phyloP scores from a whole-genome alignment of 2,329 filamentous ascomycete genomes.

The Talaromyces rugulosus region DNA sequence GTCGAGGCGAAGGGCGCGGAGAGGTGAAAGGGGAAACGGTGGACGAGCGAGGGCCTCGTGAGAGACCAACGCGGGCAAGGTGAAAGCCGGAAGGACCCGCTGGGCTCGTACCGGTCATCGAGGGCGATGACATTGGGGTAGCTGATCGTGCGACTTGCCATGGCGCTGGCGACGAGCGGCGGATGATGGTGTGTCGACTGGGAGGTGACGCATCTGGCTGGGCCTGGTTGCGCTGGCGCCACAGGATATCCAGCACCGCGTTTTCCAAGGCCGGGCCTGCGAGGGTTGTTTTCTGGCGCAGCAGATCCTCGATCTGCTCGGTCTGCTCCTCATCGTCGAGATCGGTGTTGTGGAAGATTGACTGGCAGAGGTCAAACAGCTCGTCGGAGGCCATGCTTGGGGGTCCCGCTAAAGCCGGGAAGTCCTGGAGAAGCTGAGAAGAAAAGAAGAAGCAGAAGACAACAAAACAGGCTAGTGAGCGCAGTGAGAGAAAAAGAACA shows the following conservation, averaged over 20 bases:
- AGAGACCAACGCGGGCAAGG: constrained; percentile 68
- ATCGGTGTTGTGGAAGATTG: constrained; percentile 70
- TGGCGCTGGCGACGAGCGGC: constrained; percentile 84
- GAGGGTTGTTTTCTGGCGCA: constrained; percentile 70
- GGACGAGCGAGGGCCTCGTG: constrained; percentile 69
- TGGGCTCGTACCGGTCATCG: constrained; percentile 71
- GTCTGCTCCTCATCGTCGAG: constrained; percentile 90
- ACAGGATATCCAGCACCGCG: constrained; percentile 78
- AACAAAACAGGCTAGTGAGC: background rate
- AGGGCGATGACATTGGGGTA: constrained; percentile 80
- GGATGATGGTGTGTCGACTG: constrained; percentile 80
- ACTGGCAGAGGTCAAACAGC: constrained; percentile 82
- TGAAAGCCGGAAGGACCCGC: constrained; percentile 76
- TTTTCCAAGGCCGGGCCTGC: constrained; percentile 75
- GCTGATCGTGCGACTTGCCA: constrained; percentile 75
- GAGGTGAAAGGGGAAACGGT: constrained; percentile 89
- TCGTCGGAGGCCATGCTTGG: constrained; percentile 77
- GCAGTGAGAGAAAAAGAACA: background rate
- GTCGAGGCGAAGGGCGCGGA: constrained; percentile 83
- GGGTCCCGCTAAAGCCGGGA: background rate
- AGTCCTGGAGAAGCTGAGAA: background rate
- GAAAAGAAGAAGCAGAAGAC: background rate
- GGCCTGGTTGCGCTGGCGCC: constrained; percentile 45
- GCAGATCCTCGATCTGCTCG: constrained; percentile 76
- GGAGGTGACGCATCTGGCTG: constrained; percentile 63